Evolutionary conservation across 202 grass and related monocot species (phyloP).

Genomic region (Eragrostis tef): DNA sequence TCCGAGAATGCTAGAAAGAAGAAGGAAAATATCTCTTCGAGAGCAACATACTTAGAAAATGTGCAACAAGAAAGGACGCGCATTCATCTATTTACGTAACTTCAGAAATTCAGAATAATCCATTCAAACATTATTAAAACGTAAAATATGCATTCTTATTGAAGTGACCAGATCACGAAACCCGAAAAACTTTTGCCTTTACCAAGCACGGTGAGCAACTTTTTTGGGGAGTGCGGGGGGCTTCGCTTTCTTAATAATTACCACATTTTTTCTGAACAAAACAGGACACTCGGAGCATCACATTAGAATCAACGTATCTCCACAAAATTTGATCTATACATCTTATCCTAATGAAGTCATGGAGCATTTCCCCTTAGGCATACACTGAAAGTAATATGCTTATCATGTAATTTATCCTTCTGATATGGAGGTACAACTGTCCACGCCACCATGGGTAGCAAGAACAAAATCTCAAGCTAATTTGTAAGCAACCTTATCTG

Average conservation of each 20-base stretch:
- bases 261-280: slow-evolving; percentile 12
- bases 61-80: neutral
- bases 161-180: neutral
- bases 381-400: slow-evolving; percentile 21
- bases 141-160: neutral
- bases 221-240: neutral
- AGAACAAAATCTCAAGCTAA: too few species aligned
- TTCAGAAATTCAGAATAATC: slow-evolving; percentile 7
- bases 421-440: neutral
- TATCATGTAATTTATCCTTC: slow-evolving; percentile 20
- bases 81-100: neutral
- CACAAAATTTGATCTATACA: slow-evolving; percentile 2
- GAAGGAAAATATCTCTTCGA: neutral
- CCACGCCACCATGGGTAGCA: neutral
- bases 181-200: neutral
- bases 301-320: neutral
- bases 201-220: neutral
- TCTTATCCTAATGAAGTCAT: slow-evolving; percentile 9
- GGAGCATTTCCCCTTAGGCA: neutral
- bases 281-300: slow-evolving; percentile 1
- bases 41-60: slow-evolving; percentile 10
- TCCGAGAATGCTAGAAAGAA: slow-evolving; percentile 15
- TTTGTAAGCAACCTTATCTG: neutral
- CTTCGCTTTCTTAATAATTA: neutral
- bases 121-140: neutral